Evolutionary conservation across 164 flowering plant genomes (phyloP).

Genomic region (Paratinospora sagittata): DNA sequence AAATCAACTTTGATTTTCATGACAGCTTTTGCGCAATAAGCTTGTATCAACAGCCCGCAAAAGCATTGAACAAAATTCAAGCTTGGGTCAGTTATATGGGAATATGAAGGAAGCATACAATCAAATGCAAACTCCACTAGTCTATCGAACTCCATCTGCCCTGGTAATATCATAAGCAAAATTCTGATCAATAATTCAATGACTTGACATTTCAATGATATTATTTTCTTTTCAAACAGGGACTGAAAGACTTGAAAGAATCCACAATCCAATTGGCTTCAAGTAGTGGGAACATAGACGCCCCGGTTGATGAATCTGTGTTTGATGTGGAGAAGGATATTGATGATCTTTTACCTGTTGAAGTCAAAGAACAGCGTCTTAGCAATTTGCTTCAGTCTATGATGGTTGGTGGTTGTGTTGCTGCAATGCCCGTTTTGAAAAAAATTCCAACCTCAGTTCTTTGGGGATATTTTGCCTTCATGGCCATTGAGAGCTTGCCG

Average conservation of each 20-base stretch:
- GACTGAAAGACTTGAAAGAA: constrained; percentile 82
- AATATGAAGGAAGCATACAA: constrained; percentile 88
- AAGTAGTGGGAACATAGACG: constrained; percentile 64
- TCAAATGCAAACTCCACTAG: constrained; percentile 91
- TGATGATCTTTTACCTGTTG: constrained; percentile 86
- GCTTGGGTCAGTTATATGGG: constrained; percentile 67
- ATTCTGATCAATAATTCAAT: not conserved
- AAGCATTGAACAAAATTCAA: constrained; percentile 62
- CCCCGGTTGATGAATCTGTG: constrained; percentile 78
- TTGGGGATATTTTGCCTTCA: constrained; percentile 86
- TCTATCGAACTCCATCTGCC: constrained; percentile 60
- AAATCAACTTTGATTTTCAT: not conserved
- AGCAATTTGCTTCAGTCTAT: constrained; percentile 89
- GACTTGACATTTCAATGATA: not conserved
- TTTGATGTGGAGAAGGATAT: constrained; percentile 89
- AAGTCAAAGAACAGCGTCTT: constrained; percentile 89
- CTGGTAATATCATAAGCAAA: constrained; percentile 36
- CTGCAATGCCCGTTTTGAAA: constrained; percentile 92
- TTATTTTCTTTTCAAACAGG: constrained; percentile 35
- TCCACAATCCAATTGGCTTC: constrained; percentile 74
- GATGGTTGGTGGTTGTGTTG: constrained; percentile 86
- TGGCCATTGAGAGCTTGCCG: constrained; percentile 98
- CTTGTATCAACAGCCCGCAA: constrained; percentile 77
- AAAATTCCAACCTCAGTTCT: constrained; percentile 56
- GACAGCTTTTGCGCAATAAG: constrained; percentile 78